A percentile compares a stretch with the other conserved stretches of the same genome.
Evolutionary conservation across 2,329 filamentous ascomycete species (phyloP).

Genomic region (Pseudogymnoascus sp.): DNA sequence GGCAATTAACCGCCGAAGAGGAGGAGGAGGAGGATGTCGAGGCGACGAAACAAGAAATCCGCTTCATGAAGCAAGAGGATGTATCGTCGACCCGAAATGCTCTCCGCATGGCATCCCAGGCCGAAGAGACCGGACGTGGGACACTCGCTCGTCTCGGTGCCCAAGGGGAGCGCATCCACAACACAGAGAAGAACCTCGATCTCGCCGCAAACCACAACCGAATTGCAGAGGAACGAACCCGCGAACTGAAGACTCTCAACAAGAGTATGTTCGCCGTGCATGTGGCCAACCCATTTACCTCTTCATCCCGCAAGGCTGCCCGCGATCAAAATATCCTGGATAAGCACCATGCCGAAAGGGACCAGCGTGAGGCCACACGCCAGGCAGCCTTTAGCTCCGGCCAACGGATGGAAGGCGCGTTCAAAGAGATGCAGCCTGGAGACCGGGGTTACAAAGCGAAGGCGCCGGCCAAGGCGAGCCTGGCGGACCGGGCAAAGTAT

Average conservation of each 20-base stretch:
- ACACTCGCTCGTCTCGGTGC: slow-evolving; percentile 66
- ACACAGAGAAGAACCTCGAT: slow-evolving; percentile 77
- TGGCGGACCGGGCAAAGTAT: slow-evolving; percentile 62
- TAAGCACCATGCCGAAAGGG: slow-evolving; percentile 57
- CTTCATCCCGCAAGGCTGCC: slow-evolving; percentile 52
- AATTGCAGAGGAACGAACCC: slow-evolving; percentile 69
- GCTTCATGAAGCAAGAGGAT: slow-evolving; percentile 68
- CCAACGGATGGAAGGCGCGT: slow-evolving; percentile 45
- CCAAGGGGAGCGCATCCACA: slow-evolving; percentile 74
- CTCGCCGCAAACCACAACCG: slow-evolving; percentile 68
- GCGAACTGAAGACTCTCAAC: slow-evolving; percentile 78
- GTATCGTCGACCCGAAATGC: slow-evolving; percentile 65
- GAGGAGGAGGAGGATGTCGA: slow-evolving; percentile 66
- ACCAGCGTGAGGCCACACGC: slow-evolving; percentile 56
- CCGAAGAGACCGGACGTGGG: slow-evolving; percentile 61
- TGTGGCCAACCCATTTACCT: slow-evolving; percentile 70
- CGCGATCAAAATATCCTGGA: slow-evolving; percentile 63
- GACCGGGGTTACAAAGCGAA: slow-evolving; percentile 23
- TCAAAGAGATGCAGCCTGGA: slow-evolving; percentile 35
- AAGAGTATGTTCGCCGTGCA: slow-evolving; percentile 85
- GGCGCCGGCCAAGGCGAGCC: slow-evolving; percentile 26
- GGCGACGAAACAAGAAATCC: slow-evolving; percentile 65
- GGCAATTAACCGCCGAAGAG: slow-evolving; percentile 72
- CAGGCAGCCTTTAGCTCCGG: slow-evolving; percentile 44
- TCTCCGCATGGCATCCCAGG: slow-evolving; percentile 57